Percentiles rank a stretch among this genome's conserved stretches.
These are phyloP conservation scores for Gentiana macrophylla DNA, from an alignment of 257 asterid species.

Conservation along the genomic window DNA sequence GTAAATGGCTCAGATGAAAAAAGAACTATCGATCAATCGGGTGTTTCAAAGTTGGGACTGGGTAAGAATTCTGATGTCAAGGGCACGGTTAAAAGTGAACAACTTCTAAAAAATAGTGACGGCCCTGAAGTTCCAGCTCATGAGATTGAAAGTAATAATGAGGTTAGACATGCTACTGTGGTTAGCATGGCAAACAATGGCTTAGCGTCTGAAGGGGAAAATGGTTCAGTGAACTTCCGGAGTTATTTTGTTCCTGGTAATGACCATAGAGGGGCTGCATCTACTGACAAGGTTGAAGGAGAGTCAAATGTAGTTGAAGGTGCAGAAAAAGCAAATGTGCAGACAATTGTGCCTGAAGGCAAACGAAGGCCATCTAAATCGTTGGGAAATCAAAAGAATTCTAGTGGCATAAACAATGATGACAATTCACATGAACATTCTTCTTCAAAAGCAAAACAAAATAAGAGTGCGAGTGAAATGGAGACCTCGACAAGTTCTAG, in stretches of 20 bases:
- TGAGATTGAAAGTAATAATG: slow-evolving; percentile 11
- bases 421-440: slow-evolving; percentile 14
- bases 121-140: slow-evolving; percentile 1
- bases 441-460: slow-evolving; percentile 15
- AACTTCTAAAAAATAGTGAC: slow-evolving; percentile 6
- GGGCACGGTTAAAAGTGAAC: slow-evolving; percentile 3
- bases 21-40: slow-evolving; percentile 11
- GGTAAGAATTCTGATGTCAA: slow-evolving; percentile 9
- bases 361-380: not conserved
- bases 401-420: slow-evolving; percentile 9
- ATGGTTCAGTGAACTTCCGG: slow-evolving; percentile 43
- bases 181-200: slow-evolving; percentile 19
- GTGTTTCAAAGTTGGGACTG: slow-evolving; percentile 5
- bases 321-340: slow-evolving; percentile 10
- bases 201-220: slow-evolving; percentile 16
- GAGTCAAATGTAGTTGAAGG: slow-evolving; percentile 6
- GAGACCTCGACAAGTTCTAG: slow-evolving; percentile 16
- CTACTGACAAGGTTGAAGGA: slow-evolving; percentile 14
- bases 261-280: slow-evolving; percentile 19
- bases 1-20: slow-evolving; percentile 6
- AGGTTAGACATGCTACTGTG: slow-evolving; percentile 16
- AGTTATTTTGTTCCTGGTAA: slow-evolving; percentile 37
- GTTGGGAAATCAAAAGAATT: not conserved
- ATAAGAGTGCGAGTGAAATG: slow-evolving; percentile 10
- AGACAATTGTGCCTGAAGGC: not conserved